Evolutionary conservation across 1,284 basidiomycete genomes (phyloP), one percentile per base, ranked within the genome.

Genomic region (Meira nashicola): DNA sequence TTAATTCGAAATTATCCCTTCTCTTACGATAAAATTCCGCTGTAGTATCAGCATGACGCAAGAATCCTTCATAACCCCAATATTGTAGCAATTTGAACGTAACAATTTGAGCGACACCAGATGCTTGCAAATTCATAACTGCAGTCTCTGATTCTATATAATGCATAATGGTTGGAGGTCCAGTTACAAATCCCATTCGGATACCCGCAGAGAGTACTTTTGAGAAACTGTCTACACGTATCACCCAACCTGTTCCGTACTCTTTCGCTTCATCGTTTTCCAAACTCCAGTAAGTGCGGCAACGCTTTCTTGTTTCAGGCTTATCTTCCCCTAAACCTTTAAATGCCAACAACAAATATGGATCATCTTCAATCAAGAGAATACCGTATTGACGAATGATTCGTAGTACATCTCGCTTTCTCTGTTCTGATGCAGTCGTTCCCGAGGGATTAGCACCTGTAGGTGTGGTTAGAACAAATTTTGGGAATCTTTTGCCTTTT

Each of bases 21-120:
- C 90, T 88, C 66, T 82, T 78, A 55, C 84, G 83, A 80, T 97
- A 96, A 79, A 93, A 92, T 4, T 82, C 80, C 2, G 91, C 85
- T 8, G 95, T 80, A 12, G 72, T 64, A 37, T 83, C 80, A 11
- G 86, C 86, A 79, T 97, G 92, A 4, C 81, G 80, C 25, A 84
- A 79, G 80, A 96, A 92, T 6, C 87, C 88, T 0, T 87, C 83
- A 25, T 71, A 56, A 6, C 80, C 80, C 80, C 92, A 95, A 57
- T 86, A 81, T 55, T 85, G 79, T 6, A 95, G 82, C 21, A 97
- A 81, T 38, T 84, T 83, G 57, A 84, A 82, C 1, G 85, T 84
- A 39, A 95, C 85, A 15, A 85, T 85, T 79, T 94, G 92, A 15
- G 89, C 86, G 49, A 93, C 83, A 40, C 65, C 73, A 19, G 69